Base-by-base conservation (phyloP, 257 asterid species). In the Primulina huaijiensis region DNA sequence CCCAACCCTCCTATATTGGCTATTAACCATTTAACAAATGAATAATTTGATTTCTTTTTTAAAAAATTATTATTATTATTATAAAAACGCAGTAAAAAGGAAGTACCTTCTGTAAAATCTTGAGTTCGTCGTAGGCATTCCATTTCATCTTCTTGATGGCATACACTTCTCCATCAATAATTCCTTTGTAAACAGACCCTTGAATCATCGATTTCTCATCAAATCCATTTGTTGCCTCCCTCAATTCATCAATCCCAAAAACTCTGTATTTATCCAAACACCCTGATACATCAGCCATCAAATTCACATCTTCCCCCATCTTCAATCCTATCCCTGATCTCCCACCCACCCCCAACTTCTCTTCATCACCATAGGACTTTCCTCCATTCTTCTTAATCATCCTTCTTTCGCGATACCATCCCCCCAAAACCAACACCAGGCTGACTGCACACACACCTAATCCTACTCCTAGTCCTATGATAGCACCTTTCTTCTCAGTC, bases 81-180 rank as follows among this genome's bases (percentile, higher is more conserved):
- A 23, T 23, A 1, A 23, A 23, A 23, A 23, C 25, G 25, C 6
- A 33, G 43, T 8, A 23, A 69, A 40, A 2, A 58, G 9, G 23
- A 43, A 46, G 76, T 83, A 94, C 99, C 99, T 91, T 94, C 68
- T 94, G 99, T 25, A 91, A 77, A 81, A 94, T 94, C 81, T 94
- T 91, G 83, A 94, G 96, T 73, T 94, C 97, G 71, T 94, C 97
- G 62, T 84, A 88, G 52, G 97, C 99, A 88, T 94, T 94, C 99
- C 97, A 94, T 67, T 91, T 94, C 97, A 94, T 88, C 62, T 91
- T 91, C 90, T 94, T 94, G 85, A 94, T 82, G 11, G 99, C 99
- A 82, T 74, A 88, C 74, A 74, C 46, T 59, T 89, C 96, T 8
- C 88, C 97, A 75, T 82, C 84, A 59, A 94, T 85, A 69, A 68